A percentile compares a stretch with the other conserved stretches of the same genome.
Conservation (phyloP, 1,284 basidiomycete species). For the Marasmius tenuissimus region DNA sequence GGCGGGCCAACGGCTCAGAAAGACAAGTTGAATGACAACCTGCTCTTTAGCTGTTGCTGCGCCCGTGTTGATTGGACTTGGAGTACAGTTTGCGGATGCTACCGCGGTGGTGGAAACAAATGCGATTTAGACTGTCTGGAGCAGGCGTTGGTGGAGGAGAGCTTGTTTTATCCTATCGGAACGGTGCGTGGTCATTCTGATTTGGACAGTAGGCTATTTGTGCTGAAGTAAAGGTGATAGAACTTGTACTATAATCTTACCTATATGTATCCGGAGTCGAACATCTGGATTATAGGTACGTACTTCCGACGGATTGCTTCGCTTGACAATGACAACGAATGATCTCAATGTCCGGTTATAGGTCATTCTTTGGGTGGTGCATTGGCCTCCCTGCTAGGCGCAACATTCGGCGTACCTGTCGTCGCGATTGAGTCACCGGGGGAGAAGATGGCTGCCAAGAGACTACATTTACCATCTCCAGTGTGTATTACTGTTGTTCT, state of each 20-base stretch:
- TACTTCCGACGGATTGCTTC: conserved; percentile 87
- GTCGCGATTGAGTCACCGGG: conserved; percentile 93
- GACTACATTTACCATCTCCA: conserved; percentile 87
- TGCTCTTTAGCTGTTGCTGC: conserved; percentile 98
- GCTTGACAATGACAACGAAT: conserved; percentile 31
- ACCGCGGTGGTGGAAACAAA: conserved; percentile 70
- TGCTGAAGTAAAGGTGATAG: conserved; percentile 35
- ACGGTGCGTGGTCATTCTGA: conserved; percentile 49
- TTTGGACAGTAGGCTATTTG: neutral
- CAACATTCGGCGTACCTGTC: conserved; percentile 90
- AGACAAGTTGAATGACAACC: conserved; percentile 93
- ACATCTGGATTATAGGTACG: conserved; percentile 87
- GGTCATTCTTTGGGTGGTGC: conserved; percentile 89
- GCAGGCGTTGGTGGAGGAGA: conserved; percentile 76
- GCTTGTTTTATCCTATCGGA: conserved; percentile 87
- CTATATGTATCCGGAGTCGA: conserved; percentile 89
- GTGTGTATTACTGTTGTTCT: conserved; percentile 37
- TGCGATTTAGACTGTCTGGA: conserved; percentile 88
- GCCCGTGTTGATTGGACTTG: conserved; percentile 93
- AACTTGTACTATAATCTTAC: conserved; percentile 94
- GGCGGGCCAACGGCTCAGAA: conserved; percentile 87
- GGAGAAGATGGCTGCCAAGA: conserved; percentile 80
- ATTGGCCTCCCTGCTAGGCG: conserved; percentile 82
- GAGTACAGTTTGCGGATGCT: conserved; percentile 94
- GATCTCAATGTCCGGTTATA: conserved; percentile 15